Conservation (phyloP, 2,329 filamentous ascomycete genomes). For the Xylaria sp. region DNA sequence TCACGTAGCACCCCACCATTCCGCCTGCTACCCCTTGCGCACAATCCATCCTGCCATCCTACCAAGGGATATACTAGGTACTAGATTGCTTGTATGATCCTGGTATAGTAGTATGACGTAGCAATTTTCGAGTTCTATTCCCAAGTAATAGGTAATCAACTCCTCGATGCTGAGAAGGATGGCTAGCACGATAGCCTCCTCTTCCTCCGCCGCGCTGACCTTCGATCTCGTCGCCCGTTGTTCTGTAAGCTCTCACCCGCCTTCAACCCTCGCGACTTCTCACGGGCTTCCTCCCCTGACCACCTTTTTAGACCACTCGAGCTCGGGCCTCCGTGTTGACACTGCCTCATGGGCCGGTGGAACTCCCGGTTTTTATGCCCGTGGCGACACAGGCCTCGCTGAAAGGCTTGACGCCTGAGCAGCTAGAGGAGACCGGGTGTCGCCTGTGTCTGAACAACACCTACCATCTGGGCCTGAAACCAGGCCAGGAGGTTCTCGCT, state of each 20-base stretch:
- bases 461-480: conserved; percentile 93
- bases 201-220: conserved; percentile 65
- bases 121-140: conserved; percentile 3
- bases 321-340: conserved; percentile 86
- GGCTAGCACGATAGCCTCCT: conserved; percentile 52
- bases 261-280: not conserved
- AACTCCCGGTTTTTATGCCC: conserved; percentile 96
- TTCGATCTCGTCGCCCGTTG: conserved; percentile 80
- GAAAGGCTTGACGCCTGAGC: conserved; percentile 90
- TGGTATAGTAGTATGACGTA: conserved; percentile 21
- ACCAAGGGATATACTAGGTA: too few relatives aligned
- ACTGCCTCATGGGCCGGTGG: conserved; percentile 88
- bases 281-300: conserved; percentile 14
- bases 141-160: not conserved
- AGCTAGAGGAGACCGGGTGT: conserved; percentile 87
- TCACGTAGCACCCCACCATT: not conserved
- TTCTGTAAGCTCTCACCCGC: conserved; percentile 62
- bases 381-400: conserved; percentile 96
- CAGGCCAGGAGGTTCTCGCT: conserved; percentile 86
- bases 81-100: conserved; percentile 5
- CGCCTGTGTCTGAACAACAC: conserved; percentile 96
- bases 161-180: conserved; percentile 43
- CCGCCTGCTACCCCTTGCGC: conserved; percentile 2
- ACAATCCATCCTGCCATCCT: conserved; percentile 18
- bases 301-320: conserved; percentile 75